These are phyloP conservation scores for Trifolium repens DNA, from an alignment of 306 rosid species.

Conservation along the genomic window DNA sequence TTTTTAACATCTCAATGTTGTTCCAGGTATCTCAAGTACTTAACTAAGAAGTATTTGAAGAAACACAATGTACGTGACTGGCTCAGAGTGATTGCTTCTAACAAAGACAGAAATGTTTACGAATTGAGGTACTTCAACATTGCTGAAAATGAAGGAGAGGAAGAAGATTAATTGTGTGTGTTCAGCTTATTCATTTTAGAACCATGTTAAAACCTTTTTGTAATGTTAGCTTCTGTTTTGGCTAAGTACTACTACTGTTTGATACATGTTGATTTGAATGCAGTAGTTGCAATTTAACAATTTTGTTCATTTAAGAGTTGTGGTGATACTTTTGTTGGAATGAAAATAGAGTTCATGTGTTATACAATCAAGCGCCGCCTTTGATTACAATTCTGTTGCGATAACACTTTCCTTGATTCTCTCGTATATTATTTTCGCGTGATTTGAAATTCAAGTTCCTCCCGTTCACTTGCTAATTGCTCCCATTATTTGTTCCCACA, in stretches of 20 bases:
- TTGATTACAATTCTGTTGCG: neutral
- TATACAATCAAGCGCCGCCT: neutral
- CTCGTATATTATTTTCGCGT: neutral
- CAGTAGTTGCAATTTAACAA: conserved; percentile 25
- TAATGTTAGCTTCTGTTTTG: neutral
- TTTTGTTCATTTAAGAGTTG: conserved; percentile 30
- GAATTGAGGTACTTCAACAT: conserved; percentile 49
- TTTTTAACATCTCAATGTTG: neutral
- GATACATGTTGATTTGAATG: conserved; percentile 1
- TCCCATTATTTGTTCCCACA: neutral
- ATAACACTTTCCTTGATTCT: neutral
- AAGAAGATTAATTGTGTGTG: conserved; percentile 36
- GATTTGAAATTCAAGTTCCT: neutral
- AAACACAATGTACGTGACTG: conserved; percentile 44
- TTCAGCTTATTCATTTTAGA: neutral
- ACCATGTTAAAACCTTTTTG: conserved; percentile 4
- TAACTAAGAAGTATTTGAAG: conserved; percentile 47
- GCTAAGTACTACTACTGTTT: neutral
- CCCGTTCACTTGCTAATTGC: neutral
- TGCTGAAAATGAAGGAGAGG: conserved; percentile 51
- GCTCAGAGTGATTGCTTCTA: conserved; percentile 47
- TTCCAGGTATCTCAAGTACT: conserved; percentile 41
- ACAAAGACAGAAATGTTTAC: conserved; percentile 46
- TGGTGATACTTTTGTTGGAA: neutral
- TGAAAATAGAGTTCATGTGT: neutral